phyloP scores from a whole-genome alignment of 345 rosid genomes.

The Turnera subulata region DNA sequence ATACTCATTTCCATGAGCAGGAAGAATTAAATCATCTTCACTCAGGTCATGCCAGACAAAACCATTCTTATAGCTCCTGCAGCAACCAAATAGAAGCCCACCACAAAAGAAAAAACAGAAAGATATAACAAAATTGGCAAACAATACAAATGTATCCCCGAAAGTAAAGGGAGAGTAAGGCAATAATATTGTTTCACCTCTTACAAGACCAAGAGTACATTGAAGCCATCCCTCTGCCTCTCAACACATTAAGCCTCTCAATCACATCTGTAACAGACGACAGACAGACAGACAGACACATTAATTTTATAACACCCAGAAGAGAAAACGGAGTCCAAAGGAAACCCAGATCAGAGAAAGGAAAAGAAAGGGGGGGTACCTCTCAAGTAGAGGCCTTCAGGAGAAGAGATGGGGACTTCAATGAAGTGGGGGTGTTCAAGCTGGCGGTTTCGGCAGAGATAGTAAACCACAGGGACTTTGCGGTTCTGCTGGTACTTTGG shows the following conservation, averaged over 20 bases:
- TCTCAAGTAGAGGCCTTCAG: conserved; percentile 69
- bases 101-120: background rate
- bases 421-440: conserved; percentile 99
- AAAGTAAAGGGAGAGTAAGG: background rate
- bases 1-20: conserved; percentile 84
- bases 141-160: background rate
- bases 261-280: conserved; percentile 55
- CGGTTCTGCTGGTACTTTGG: conserved; percentile 68
- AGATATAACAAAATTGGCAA: background rate
- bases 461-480: conserved; percentile 84
- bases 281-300: background rate
- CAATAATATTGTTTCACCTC: conserved; percentile 39
- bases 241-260: conserved; percentile 76
- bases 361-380: conserved; percentile 32
- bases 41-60: conserved; percentile 95
- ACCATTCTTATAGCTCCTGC: conserved; percentile 95
- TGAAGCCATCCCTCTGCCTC: conserved; percentile 95
- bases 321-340: background rate
- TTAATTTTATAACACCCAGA: conserved; percentile 1
- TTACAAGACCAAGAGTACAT: conserved; percentile 93
- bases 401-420: conserved; percentile 72
- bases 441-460: conserved; percentile 80
- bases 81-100: background rate
- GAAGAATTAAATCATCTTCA: conserved; percentile 80
- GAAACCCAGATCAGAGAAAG: background rate